These are phyloP conservation scores for Lobulomyces angularis DNA, from an alignment of 192 early-diverging fungal species.

Conservation along the genomic window DNA sequence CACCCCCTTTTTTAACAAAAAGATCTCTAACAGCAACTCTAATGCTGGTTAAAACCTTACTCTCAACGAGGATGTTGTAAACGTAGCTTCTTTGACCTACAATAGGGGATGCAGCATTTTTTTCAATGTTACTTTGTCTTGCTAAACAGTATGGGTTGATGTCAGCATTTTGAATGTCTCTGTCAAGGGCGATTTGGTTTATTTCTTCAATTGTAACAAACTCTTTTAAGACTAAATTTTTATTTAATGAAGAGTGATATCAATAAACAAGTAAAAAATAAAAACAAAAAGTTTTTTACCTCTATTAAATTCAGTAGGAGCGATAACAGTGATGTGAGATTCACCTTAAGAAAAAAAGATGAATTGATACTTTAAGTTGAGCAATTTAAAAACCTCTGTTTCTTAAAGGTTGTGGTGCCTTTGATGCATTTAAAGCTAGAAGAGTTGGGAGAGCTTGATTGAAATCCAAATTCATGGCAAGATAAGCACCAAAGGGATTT, in stretches of 20 bases:
- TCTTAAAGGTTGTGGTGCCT: too few species aligned
- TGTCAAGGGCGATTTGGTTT: conserved; percentile 34
- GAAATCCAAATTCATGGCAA: too few species aligned
- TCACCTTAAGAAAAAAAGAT: too few species aligned
- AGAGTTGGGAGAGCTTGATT: too few species aligned
- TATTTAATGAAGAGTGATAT: too few species aligned
- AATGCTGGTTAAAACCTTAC: conserved; percentile 27
- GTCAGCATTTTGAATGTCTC: conserved; percentile 39
- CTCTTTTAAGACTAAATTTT: conserved; percentile 35
- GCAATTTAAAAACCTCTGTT: too few species aligned
- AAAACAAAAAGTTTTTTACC: too few species aligned
- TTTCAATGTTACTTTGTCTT: conserved; percentile 21
- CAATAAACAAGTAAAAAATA: too few species aligned
- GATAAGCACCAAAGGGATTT: too few species aligned
- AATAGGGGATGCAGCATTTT: conserved; percentile 12
- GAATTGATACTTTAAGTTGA: too few species aligned
- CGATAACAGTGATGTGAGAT: conserved; percentile 57
- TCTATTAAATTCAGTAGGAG: conserved; percentile 58
- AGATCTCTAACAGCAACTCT: conserved; percentile 41
- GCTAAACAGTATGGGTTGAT: conserved; percentile 52
- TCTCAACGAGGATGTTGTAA: conserved; percentile 24
- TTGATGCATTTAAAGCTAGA: too few species aligned
- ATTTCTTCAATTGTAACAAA: conserved; percentile 55
- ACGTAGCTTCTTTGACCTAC: conserved; percentile 16
- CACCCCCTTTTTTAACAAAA: conserved; percentile 48